Conservation (phyloP, 176 grass and related monocot species). For the Luzula sylvatica region DNA sequence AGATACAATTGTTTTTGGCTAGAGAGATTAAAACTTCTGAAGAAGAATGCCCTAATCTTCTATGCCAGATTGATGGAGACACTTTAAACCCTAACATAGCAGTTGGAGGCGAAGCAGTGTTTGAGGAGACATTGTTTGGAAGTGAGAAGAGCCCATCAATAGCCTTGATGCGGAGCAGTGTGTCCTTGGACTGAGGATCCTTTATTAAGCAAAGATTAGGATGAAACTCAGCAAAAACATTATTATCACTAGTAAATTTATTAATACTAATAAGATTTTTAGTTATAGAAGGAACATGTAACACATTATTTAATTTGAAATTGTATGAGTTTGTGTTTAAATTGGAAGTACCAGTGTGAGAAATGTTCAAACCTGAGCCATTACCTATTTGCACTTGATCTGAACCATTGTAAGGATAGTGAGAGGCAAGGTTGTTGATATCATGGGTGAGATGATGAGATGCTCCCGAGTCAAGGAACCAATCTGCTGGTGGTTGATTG, state of each 20-base stretch:
- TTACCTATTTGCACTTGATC: not conserved
- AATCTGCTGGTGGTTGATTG: not conserved
- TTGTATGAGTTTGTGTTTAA: not conserved
- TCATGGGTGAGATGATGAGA: not conserved
- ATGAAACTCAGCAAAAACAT: not conserved
- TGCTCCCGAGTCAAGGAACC: not conserved
- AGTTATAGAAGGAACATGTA: conserved; percentile 4
- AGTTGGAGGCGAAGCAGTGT: too few species aligned
- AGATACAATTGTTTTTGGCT: too few species aligned
- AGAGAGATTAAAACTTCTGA: not conserved
- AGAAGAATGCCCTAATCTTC: not conserved
- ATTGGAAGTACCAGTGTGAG: not conserved
- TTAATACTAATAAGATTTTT: not conserved
- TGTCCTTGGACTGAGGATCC: not conserved
- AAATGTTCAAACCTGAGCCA: conserved; percentile 5
- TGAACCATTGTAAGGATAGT: not conserved
- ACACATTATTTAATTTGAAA: not conserved
- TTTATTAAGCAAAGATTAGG: not conserved
- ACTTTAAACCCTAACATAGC: not conserved
- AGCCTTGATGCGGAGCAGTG: not conserved
- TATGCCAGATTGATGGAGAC: not conserved
- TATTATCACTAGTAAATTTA: not conserved
- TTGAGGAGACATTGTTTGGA: not conserved
- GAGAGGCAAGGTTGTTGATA: not conserved
- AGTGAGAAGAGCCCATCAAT: not conserved